These are phyloP conservation scores for Wickerhamomyces sp. DNA, from an alignment of 1,139 yeast genomes.

Conservation along the genomic window DNA sequence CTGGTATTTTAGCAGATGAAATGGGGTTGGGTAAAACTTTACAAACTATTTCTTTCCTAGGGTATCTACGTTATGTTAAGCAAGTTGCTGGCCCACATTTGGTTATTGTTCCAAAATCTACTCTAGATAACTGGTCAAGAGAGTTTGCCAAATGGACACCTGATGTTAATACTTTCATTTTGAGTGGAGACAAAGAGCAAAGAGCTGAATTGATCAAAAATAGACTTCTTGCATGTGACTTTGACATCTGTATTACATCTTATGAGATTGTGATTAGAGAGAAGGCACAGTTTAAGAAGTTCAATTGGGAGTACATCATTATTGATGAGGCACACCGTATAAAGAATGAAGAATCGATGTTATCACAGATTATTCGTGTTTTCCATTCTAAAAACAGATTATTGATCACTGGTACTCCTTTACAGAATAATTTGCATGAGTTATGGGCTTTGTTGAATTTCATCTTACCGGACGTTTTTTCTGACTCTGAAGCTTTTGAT, in stretches of 20 bases:
- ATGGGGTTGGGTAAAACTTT: slow-evolving; percentile 97
- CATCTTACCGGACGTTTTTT: slow-evolving; percentile 71
- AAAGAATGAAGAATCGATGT: slow-evolving; percentile 68
- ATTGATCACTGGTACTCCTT: slow-evolving; percentile 76
- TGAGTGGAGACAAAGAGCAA: slow-evolving; percentile 71
- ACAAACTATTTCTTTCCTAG: slow-evolving; percentile 83
- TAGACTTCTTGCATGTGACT: slow-evolving; percentile 52
- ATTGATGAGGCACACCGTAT: slow-evolving; percentile 83
- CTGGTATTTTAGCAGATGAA: slow-evolving; percentile 95
- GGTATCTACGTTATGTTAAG: slow-evolving; percentile 59
- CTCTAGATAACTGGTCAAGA: slow-evolving; percentile 75
- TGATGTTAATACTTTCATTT: slow-evolving; percentile 58
- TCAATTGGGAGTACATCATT: slow-evolving; percentile 69
- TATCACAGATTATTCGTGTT: slow-evolving; percentile 70
- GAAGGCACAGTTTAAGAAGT: slow-evolving; percentile 56
- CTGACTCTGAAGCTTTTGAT: slow-evolving; percentile 69
- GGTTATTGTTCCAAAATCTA: slow-evolving; percentile 73
- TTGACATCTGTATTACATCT: slow-evolving; percentile 69
- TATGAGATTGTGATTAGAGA: slow-evolving; percentile 77
- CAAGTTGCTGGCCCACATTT: slow-evolving; percentile 67
- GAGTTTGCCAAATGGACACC: slow-evolving; percentile 80
- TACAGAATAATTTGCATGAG: slow-evolving; percentile 75
- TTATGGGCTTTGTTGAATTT: slow-evolving; percentile 77
- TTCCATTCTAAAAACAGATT: slow-evolving; percentile 67
- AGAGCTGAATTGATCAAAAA: slow-evolving; percentile 49